Evolutionary conservation across 2,329 filamentous ascomycete species (phyloP), one percentile per base, ranked within the genome.

Genomic region (Penicillium sp.): DNA sequence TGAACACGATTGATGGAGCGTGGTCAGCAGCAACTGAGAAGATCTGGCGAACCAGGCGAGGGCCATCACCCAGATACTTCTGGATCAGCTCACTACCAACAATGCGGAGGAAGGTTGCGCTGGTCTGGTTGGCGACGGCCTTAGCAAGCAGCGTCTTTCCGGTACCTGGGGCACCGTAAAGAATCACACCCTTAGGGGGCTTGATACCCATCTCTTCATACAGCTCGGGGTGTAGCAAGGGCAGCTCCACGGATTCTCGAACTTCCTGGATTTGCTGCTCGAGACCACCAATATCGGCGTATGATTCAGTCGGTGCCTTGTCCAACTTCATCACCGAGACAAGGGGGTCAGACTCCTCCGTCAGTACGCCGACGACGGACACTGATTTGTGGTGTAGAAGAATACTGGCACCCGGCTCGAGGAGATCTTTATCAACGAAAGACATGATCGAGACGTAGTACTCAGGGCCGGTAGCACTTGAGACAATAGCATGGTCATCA

Each of bases 181-280:
- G 84, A 64, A 98, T 98, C 62, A 98, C 93, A 79, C 93, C 93
- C 80, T 98, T 98, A 53, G 93, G 93, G 4, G 93, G 93, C 73
- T 98, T 98, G 79, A 98, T 97, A 65, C 93, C 93, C 93, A 98
- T 98, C 76, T 98, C 93, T 72, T 98, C 93, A 72, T 98, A 98
- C 45, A 98, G 76, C 72, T 98, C 93, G 0, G 93, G 93, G 68
- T 98, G 93, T 52, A 98, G 77, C 56, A 98, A 77, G 5, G 93
- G 93, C 63, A 98, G 73, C 74, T 98, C 93, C 51, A 98, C 93
- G 1, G 93, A 95, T 75, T 98, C 93, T 60, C 93, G 81, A 40
- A 98, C 93, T 74, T 98, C 93, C 68, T 98, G 93, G 53, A 98
- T 98, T 70, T 98, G 93, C 51, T 80, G 74, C 71, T 98, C 93